A percentile compares a stretch with the other conserved stretches of the same genome.
phyloP scores from a whole-genome alignment of 148 eudicot species.

The Salicornia ramosissima region DNA sequence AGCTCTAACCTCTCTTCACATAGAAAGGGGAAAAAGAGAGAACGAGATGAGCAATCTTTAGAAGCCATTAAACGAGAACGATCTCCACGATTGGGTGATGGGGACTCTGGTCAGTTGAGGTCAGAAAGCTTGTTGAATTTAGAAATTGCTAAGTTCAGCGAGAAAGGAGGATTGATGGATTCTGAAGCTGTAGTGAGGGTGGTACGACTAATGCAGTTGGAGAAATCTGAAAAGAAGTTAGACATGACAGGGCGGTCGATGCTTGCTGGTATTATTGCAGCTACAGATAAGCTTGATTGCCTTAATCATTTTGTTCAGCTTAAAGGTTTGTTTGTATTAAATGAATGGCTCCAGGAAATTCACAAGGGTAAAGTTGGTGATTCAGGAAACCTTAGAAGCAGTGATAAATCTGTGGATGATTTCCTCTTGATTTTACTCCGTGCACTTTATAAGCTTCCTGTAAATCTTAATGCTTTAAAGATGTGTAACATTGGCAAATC shows the following conservation, averaged over 20 bases:
- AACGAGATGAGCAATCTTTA: constrained; percentile 52
- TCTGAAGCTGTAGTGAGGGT: constrained; percentile 68
- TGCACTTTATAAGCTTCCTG: constrained; percentile 87
- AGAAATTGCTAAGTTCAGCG: constrained; percentile 66
- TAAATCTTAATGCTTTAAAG: constrained; percentile 77
- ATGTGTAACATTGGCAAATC: constrained; percentile 91
- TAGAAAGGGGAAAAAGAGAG: constrained; percentile 75
- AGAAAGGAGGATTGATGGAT: constrained; percentile 73
- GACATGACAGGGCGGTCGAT: constrained; percentile 52
- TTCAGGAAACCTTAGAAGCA: constrained; percentile 48
- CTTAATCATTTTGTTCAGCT: constrained; percentile 76
- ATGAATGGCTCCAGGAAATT: constrained; percentile 90
- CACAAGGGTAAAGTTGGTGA: constrained; percentile 75
- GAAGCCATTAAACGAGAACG: constrained; percentile 73
- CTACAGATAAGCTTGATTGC: constrained; percentile 80
- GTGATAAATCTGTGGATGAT: constrained; percentile 76
- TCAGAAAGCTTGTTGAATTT: constrained; percentile 47
- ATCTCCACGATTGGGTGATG: constrained; percentile 44
- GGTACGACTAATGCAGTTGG: constrained; percentile 78
- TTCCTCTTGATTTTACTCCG: constrained; percentile 80
- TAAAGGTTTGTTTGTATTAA: constrained; percentile 67
- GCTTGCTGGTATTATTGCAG: constrained; percentile 71
- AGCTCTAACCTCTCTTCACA: constrained; percentile 47
- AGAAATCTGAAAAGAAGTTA: constrained; percentile 51
- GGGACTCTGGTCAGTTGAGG: constrained; percentile 39